phyloP scores from a whole-genome alignment of 2,329 filamentous ascomycete species.

The Monilinia polystroma region DNA sequence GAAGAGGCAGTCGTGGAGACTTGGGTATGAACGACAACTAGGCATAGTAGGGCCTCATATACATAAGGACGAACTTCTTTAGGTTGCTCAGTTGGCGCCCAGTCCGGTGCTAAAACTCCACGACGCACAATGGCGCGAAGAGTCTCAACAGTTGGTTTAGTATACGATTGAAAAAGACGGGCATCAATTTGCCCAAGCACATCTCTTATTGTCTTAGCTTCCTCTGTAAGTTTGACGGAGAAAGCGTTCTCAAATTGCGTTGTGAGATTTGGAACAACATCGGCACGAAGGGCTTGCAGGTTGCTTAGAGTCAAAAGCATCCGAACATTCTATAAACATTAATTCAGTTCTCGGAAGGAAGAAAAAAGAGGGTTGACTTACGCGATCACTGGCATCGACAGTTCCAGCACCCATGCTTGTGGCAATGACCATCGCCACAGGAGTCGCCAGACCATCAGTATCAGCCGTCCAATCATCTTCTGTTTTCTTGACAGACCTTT shows the following conservation, averaged over 20 bases:
- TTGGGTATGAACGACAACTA: constrained; percentile 91
- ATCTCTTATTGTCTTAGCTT: constrained; percentile 87
- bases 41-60: constrained; percentile 77
- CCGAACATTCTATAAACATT: constrained; percentile 69
- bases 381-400: constrained; percentile 53
- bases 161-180: constrained; percentile 90
- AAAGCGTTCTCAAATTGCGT: constrained; percentile 92
- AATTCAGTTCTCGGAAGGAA: constrained; percentile 30
- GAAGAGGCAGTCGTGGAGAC: constrained; percentile 76
- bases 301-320: constrained; percentile 95
- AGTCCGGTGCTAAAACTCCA: constrained; percentile 69
- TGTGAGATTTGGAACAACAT: constrained; percentile 85
- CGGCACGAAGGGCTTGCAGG: constrained; percentile 75
- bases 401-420: constrained; percentile 48
- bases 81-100: constrained; percentile 67
- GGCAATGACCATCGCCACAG: constrained; percentile 38
- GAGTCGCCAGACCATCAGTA: constrained; percentile 38
- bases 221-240: constrained; percentile 89
- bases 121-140: constrained; percentile 68
- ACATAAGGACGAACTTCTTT: constrained; percentile 82
- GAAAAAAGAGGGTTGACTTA: constrained; percentile 40
- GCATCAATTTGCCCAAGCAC: constrained; percentile 88
- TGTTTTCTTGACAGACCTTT: constrained; percentile 65
- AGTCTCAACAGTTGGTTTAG: constrained; percentile 67
- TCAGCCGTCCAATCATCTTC: constrained; percentile 41